Percentiles rank a stretch among this genome's conserved stretches.
Evolutionary conservation across 2,329 filamentous ascomycete genomes (phyloP).

Genomic region (Byssothecium circinans): DNA sequence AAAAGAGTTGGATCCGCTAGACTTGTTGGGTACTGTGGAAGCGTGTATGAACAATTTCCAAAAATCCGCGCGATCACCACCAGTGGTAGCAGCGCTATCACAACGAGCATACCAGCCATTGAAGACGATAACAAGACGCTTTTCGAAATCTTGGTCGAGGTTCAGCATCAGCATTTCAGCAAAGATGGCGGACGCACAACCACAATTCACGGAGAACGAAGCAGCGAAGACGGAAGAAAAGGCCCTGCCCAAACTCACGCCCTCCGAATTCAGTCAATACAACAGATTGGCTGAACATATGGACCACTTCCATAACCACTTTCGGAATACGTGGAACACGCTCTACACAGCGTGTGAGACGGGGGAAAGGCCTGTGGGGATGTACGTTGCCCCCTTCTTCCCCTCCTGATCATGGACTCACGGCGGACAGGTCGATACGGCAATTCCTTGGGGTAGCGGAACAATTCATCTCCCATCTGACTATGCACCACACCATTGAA

Average conservation of each 20-base stretch:
- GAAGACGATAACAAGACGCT: too few relatives aligned
- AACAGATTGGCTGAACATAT: conserved; percentile 75
- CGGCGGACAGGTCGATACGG: conserved; percentile 53
- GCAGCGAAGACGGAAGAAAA: conserved; percentile 25
- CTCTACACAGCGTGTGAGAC: conserved; percentile 67
- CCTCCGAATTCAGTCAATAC: conserved; percentile 68
- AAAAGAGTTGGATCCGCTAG: too few relatives aligned
- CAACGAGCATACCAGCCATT: background rate
- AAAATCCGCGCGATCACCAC: too few relatives aligned
- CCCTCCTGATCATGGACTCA: background rate
- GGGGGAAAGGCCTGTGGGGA: conserved; percentile 61
- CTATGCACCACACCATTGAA: conserved; percentile 79
- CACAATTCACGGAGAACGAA: background rate
- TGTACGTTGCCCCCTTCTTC: conserved; percentile 39
- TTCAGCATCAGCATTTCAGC: background rate
- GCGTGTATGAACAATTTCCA: too few relatives aligned
- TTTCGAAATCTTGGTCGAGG: background rate
- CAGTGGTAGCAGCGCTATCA: too few relatives aligned
- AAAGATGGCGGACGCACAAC: background rate
- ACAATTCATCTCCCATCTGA: conserved; percentile 71
- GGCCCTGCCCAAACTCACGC: conserved; percentile 63
- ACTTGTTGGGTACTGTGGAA: background rate
- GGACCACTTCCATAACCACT: conserved; percentile 61
- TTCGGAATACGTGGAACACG: conserved; percentile 60
- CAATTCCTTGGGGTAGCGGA: conserved; percentile 70